Evolutionary conservation across 352 stramenopile species (phyloP), one percentile per base, ranked within the genome.

Genomic region (Blastocystis sp.): DNA sequence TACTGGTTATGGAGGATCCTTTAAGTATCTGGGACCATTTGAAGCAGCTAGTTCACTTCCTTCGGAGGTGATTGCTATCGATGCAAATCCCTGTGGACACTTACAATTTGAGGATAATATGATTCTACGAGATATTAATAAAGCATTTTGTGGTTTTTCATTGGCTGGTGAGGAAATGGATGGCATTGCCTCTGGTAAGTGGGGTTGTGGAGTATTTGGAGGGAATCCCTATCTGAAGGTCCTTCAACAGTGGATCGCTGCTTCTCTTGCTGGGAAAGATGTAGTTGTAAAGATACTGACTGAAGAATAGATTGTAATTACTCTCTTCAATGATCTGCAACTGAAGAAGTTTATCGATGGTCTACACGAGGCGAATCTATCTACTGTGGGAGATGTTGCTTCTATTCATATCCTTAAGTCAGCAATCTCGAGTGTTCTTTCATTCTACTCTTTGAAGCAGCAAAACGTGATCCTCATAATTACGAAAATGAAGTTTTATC

Each of bases 51-150:
- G 4, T 32, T 12, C 0, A 2, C 35, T 11, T 6, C 21, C 39
- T 61, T 6, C 21, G 11, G 32, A 80, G 43, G 24, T 80, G 5
- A 59, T 80, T 24, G 37, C 42, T 12, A 80, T 80, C 35, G 67
- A 80, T 32, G 43, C 67, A 12, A 24, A 63, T 14, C 29, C 35
- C 19, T 61, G 7, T 9, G 43, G 29, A 35, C 27, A 12, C 16
- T 49, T 3, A 27, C 43, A 80, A 27, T 80, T 80, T 32, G 6
- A 12, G 9, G 14, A 39, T 1, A 27, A 32, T n/a, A n/a, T 16
- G 9, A 58, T 80, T 21, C 67, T 80, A n/a, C 67, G 67, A 24
- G 67, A 80, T n/a, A 61, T 80, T 5, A 80, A 80, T 49, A 80
- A 80, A 39, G 67, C 67, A 1, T 58, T 61, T 24, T 24, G 29